Conservation (phyloP, 495 filamentous ascomycete genomes). For the Neurospora sp. region DNA sequence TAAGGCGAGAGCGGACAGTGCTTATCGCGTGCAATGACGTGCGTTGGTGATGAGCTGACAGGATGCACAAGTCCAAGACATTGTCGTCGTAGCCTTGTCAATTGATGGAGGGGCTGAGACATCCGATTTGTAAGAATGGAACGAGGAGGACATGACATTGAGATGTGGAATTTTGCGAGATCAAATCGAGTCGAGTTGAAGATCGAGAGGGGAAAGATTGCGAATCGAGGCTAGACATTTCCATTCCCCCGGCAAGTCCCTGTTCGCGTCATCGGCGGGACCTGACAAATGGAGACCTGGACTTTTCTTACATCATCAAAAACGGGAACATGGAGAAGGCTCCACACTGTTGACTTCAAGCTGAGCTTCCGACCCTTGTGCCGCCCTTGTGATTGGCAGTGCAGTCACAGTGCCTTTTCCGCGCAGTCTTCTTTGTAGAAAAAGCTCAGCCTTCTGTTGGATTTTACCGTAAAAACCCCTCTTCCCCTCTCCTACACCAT, state of each 20-base stretch:
- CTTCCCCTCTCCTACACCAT: constrained; percentile 7
- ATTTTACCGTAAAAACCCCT: not conserved
- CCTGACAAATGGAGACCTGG: not conserved
- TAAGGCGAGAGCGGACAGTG: not conserved
- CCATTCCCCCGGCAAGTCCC: not conserved
- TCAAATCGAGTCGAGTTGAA: not conserved
- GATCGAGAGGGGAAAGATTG: not conserved
- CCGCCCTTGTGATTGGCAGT: not conserved
- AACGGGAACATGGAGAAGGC: not conserved
- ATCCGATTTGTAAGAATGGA: not conserved
- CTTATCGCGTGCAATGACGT: not conserved
- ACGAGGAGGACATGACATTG: not conserved
- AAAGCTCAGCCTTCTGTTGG: not conserved
- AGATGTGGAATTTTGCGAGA: not conserved
- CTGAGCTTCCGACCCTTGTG: not conserved
- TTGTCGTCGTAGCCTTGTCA: not conserved
- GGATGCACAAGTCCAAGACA: not conserved
- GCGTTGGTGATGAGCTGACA: not conserved
- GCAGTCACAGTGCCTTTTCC: not conserved
- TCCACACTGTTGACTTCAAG: not conserved
- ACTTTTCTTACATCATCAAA: not conserved
- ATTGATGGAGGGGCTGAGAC: not conserved
- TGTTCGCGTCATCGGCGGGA: not conserved
- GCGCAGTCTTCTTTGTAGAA: not conserved
- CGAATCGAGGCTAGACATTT: not conserved